phyloP scores from a whole-genome alignment of 192 early-diverging fungal genomes.

The Pilaira anomala region DNA sequence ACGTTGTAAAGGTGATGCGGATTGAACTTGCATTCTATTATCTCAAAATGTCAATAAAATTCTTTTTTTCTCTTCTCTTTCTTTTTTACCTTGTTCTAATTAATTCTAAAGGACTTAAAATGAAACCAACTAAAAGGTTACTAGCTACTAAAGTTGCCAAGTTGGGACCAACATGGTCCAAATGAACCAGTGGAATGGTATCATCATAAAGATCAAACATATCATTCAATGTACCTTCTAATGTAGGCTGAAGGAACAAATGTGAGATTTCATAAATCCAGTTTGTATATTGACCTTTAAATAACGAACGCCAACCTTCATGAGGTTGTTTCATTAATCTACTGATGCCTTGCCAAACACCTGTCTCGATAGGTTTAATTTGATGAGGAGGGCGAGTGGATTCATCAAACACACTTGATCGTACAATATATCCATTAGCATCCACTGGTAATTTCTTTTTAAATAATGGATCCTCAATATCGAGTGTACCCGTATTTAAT shows the following conservation, averaged over 20 bases:
- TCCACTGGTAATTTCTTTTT: conserved; percentile 42
- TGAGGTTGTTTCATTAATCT: conserved; percentile 55
- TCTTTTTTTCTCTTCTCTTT: not conserved
- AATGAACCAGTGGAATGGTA: conserved; percentile 61
- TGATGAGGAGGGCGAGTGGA: conserved; percentile 58
- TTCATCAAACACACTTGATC: conserved; percentile 47
- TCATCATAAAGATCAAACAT: conserved; percentile 89
- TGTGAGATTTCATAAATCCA: conserved; percentile 76
- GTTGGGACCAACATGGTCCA: conserved; percentile 58
- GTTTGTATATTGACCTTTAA: conserved; percentile 70
- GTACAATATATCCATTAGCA: conserved; percentile 64
- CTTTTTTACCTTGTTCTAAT: conserved; percentile 71
- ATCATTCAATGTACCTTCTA: conserved; percentile 89
- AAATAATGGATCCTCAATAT: conserved; percentile 46
- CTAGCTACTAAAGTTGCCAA: conserved; percentile 71
- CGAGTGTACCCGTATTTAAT: conserved; percentile 32
- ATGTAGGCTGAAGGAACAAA: conserved; percentile 73
- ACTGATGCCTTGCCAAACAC: conserved; percentile 56
- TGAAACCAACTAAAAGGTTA: conserved; percentile 69
- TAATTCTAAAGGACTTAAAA: conserved; percentile 89
- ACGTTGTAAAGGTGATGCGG: conserved; percentile 66
- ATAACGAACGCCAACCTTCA: conserved; percentile 58
- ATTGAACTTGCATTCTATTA: conserved; percentile 76
- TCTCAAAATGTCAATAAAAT: not conserved
- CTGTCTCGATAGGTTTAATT: conserved; percentile 55